Base-by-base conservation (phyloP, 805 yeast genomes). In the Spathaspora passalidarum region DNA sequence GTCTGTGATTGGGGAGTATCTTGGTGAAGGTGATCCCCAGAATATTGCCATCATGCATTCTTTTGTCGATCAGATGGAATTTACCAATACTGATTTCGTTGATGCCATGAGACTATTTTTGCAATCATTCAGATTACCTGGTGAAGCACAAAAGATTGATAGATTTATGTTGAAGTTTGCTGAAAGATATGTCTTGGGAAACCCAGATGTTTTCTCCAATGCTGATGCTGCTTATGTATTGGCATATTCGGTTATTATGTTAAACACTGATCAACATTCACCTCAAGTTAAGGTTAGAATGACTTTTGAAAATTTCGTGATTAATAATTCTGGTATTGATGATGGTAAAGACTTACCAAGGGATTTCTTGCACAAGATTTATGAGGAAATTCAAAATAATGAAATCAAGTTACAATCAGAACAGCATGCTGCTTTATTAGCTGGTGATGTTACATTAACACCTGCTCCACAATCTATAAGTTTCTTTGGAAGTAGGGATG, bases 61-160 rank as follows among this genome's bases (percentile, higher is more conserved):
- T 5, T 94, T 94, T 69, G 96, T 92, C 22, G 96, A 91, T 59
- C 69, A 76, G 51, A 84, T 94, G 83, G 88, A 90, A 46, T 92
- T 94, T 62, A 68, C 76, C 4, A 74, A 75, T 26, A 62, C 76
- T 53, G 71, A 81, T 1, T 90, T 94, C 60, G 90, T 91, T 13
- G 96, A 85, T 54, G 95, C 98, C 0, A 72, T 94, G 70, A 79
- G 99, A 54, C 72, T 69, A 13, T 89, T 89, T 58, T 74, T 94
- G 48, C 99, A 95, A 60, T 76, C 81, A 40, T 95, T 94, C 69
- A 77, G 99, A 62, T 76, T 94, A 49, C 99, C 99, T 2, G 99
- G 99, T 42, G 99, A 94, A 68, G 91, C 97, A 4, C 99, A 94
- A 68, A 92, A 94, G 60, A 92, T 94, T 61, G 99, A 94, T 72